Conservation (phyloP, 306 rosid species). For the Quercus glauca region DNA sequence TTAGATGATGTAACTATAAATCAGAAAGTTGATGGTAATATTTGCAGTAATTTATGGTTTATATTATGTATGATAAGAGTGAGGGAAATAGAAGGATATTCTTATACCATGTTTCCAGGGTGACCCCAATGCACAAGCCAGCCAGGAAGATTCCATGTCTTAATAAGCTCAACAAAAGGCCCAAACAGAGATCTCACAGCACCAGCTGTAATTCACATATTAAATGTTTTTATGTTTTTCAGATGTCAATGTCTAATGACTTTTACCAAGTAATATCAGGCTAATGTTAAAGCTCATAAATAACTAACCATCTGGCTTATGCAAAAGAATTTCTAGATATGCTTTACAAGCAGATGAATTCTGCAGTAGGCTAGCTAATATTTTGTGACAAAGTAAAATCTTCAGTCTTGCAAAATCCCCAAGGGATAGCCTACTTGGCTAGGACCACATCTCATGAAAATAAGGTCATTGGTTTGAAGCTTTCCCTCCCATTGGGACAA, state of each 20-base stretch:
- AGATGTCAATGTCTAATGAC: not conserved
- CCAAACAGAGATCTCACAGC: slow-evolving; percentile 50
- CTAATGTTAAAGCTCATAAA: not conserved
- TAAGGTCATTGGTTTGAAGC: too few relatives aligned
- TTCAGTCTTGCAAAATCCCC: not conserved
- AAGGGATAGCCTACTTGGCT: too few relatives aligned
- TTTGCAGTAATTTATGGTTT: not conserved
- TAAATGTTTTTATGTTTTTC: not conserved
- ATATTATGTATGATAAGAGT: not conserved
- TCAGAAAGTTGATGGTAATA: not conserved
- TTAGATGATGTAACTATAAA: not conserved
- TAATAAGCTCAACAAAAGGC: slow-evolving; percentile 76
- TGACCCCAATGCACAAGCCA: slow-evolving; percentile 99
- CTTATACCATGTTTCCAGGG: slow-evolving; percentile 76
- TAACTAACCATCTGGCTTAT: not conserved
- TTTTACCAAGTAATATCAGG: not conserved
- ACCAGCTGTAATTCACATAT: slow-evolving; percentile 43
- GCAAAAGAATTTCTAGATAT: not conserved
- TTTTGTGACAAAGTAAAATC: not conserved
- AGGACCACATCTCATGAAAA: too few relatives aligned
- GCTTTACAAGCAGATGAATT: not conserved
- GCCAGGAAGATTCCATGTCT: slow-evolving; percentile 64
- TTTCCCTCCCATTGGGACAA: too few relatives aligned
- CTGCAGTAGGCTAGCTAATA: not conserved
- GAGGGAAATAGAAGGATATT: not conserved